Base-by-base conservation (phyloP, 768 basidiomycete genomes). In the Boletus rubescentipes region DNA sequence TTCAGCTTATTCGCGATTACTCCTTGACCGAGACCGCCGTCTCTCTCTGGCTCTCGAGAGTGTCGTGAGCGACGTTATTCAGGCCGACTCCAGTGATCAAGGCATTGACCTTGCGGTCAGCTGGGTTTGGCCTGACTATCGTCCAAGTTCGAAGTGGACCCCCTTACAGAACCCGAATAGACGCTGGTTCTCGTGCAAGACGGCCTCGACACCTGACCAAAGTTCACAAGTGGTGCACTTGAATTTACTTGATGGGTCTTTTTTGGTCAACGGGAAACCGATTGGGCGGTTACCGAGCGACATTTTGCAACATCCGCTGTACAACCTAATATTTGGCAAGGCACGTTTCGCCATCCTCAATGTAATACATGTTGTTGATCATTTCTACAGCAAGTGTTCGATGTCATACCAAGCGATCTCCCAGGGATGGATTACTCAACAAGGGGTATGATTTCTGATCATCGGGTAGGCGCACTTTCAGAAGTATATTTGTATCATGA, bases 11-110 rank as follows among this genome's bases (percentile, higher is more conserved):
- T 65, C 58, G 0, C 54, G 40, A 10, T 29, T 60, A 12, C 59
- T 72, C 26, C 54, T 70, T 15, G 63, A 67, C n/a, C 64, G 73
- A 11, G 66, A 76, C 40, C 51, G 62, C 16, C 65, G 71, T 14
- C 49, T 72, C 26, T 63, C 73, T 6, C 50, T 67, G 21, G 45
- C 23, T 7, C 36, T 76, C 5, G 62, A 69, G 51, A 21, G 38
- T 5, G 15, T 49, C 12, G 5, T 67, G 9, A 36, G 41, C 1
- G 29, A 42, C 20, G 16, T 46, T 20, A 55, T 60, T 15, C 40
- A 36, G 20, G 49, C 51, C 2, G 55, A 48, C 18, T 5, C 8
- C 2, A 14, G 31, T 0, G 35, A 55, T 38, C 20, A 26, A 26
- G 68, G 65, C 2, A 40, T 71, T 4, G 46, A 67, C 43, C 49